Conservation (phyloP, 164 flowering plant species). For the Sedum album region DNA sequence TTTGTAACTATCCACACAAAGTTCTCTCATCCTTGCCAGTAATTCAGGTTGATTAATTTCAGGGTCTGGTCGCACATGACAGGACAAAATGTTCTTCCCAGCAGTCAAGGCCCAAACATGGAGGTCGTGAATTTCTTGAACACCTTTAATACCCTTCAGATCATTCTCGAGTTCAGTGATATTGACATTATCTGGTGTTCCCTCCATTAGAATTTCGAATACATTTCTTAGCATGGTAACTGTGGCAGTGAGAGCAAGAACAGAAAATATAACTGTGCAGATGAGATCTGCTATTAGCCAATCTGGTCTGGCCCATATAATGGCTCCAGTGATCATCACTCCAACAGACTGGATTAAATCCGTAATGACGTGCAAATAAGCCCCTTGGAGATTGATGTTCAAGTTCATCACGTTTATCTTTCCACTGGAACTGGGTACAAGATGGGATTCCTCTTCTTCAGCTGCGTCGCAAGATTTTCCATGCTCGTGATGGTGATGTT, state of each 20-base stretch:
- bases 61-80: slow-evolving; percentile 44
- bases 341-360: slow-evolving; percentile 60
- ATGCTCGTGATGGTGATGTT: slow-evolving; percentile 15
- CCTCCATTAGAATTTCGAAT: slow-evolving; percentile 38
- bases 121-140: slow-evolving; percentile 42
- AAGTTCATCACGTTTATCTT: slow-evolving; percentile 19
- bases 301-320: slow-evolving; percentile 49
- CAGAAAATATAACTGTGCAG: slow-evolving; percentile 45
- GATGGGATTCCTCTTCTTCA: slow-evolving; percentile 22
- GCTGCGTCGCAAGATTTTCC: neutral
- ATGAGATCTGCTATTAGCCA: slow-evolving; percentile 60
- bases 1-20: slow-evolving; percentile 23
- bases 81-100: slow-evolving; percentile 39
- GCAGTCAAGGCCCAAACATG: slow-evolving; percentile 53
- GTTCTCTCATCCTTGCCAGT: slow-evolving; percentile 24
- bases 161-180: slow-evolving; percentile 26
- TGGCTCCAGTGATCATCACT: slow-evolving; percentile 56
- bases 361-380: slow-evolving; percentile 47
- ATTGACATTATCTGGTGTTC: slow-evolving; percentile 38
- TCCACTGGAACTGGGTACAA: slow-evolving; percentile 17
- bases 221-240: slow-evolving; percentile 35
- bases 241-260: slow-evolving; percentile 36
- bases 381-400: slow-evolving; percentile 61
- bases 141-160: slow-evolving; percentile 35
- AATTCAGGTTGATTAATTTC: slow-evolving; percentile 27